Base-by-base conservation (phyloP, 2,329 filamentous ascomycete species). In the Aspergillus quadricinctus region DNA sequence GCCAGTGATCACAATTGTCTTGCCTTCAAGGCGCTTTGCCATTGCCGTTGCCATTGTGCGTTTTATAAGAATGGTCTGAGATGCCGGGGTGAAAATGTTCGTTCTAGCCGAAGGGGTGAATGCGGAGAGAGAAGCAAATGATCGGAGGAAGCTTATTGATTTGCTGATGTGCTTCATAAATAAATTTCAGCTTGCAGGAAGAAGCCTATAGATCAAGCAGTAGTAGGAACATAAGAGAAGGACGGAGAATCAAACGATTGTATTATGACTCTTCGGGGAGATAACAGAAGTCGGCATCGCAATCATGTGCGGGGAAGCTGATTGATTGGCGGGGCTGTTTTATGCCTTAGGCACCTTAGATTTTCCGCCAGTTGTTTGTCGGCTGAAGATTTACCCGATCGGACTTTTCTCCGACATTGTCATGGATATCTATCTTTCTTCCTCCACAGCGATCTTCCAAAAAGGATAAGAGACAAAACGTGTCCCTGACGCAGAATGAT, bases 1-100 rank as follows among this genome's bases (percentile, higher is more conserved):
- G 55, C 94, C 94, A 4, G 94, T 97, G 61, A 99, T 84, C 56
- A 97, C 76, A 57, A 97, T 81, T 4, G 92, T 97, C 80, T 97
- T 97, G 83, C 92, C 92, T 68, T 88, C 83, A 58, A 99, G 89
- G 78, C 93, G 92, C 74, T 91, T 88, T 61, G 82, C 82, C 77
- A 89, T 86, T 69, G 88, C 85, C 41, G 90, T 83, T 25, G 82
- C 75, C 84, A 88, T 88, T 56, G 74, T 82, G 66, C 80, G 72
- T 68, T 59, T 64, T 21, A 66, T 41, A 49, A 61, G 64, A 56
- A 59, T 52, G 23, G 61, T 58, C 46, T 67, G 61, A 41, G 63
- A n/a, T 1, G 62, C 49, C 40, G 60, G 52, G 40, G 49, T 52
- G 52, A 69, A 63, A n/a, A 57, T 59, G 53, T 52, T 60, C 27